These are phyloP conservation scores for Circinella umbellata DNA, from an alignment of 371 early-diverging fungal genomes.

Conservation along the genomic window DNA sequence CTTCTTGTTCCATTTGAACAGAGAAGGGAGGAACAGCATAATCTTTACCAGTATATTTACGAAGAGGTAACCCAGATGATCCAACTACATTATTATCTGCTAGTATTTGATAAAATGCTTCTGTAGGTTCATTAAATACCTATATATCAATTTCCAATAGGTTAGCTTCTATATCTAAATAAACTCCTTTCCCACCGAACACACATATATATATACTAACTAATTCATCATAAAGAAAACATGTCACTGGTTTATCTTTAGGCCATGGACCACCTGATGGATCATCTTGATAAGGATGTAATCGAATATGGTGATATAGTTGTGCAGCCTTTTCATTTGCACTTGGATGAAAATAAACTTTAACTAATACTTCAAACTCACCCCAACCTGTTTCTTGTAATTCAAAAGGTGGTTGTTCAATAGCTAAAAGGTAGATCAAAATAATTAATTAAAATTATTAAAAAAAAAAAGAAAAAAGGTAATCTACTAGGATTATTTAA, in stretches of 20 bases:
- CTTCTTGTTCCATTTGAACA: constrained; percentile 69
- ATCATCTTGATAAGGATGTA: constrained; percentile 81
- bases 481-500: no score
- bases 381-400: constrained; percentile 98
- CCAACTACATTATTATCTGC: constrained; percentile 57
- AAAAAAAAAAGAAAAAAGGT: no score
- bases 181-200: no score
- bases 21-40: constrained; percentile 51
- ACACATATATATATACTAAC: constrained; percentile 42
- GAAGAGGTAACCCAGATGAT: constrained; percentile 33
- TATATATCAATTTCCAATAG: constrained; percentile 16
- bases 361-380: constrained; percentile 96
- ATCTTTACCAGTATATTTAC: constrained; percentile 40
- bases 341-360: constrained; percentile 79
- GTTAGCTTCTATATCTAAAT: no score
- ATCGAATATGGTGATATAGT: constrained; percentile 83
- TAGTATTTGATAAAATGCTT: constrained; percentile 76
- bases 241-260: constrained; percentile 77
- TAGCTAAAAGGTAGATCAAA: constrained; percentile 37
- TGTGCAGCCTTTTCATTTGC: constrained; percentile 84
- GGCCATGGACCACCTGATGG: constrained; percentile 68
- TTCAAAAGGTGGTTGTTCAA: constrained; percentile 91
- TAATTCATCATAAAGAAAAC: constrained; percentile 82
- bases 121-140: constrained; percentile 90
- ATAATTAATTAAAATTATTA: no score